Evolutionary conservation across 352 stramenopile species (phyloP), one percentile per base, ranked within the genome.

Genomic region (Globisporangium nagaii): DNA sequence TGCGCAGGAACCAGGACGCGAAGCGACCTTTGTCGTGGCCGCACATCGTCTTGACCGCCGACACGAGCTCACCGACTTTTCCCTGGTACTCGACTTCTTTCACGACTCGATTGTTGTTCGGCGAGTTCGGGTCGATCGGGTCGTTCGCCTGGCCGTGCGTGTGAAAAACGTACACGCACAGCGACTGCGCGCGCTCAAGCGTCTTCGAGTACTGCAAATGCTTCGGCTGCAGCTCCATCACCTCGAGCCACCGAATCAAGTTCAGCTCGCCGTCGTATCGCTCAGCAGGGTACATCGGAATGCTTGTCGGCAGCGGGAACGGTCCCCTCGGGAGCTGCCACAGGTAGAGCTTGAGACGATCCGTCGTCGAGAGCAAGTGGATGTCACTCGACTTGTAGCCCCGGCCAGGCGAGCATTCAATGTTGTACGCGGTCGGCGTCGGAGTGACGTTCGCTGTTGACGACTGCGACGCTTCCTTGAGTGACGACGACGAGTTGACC

Each of bases 371-470:
- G 10, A 95, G 63, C 35, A 86, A 52, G 15, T 77, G 63, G 12
- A 94, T 88, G 30, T 93, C 82, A 34, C 57, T 86, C 8, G 82
- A 84, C 50, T 95, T 93, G 68, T 91, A 95, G 28, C 84, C 84
- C 36, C 80, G 79, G n/a, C 80, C 80, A 24, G 83, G 83, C 0
- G 70, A 84, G 32, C 79, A 95, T 55, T 95, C 84, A 41, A 95
- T 92, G 37, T 95, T 91, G 68, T 90, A 95, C 4, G 78, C 81
- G 9, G 79, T 90, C 34, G 79, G 78, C 28, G 90, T 78, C 27
- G 53, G 53, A 1, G 28, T 17, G 6, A 92, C 64, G 3, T 60
- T 75, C 6, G 74, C 70, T 30, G 45, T 49, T 8, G 54, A 57
- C 49, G 60, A 37, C 53, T 43, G 28, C 39, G n/a, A 42, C 11